phyloP scores from a whole-genome alignment of 805 yeast genomes.

The Pichia eremophila region DNA sequence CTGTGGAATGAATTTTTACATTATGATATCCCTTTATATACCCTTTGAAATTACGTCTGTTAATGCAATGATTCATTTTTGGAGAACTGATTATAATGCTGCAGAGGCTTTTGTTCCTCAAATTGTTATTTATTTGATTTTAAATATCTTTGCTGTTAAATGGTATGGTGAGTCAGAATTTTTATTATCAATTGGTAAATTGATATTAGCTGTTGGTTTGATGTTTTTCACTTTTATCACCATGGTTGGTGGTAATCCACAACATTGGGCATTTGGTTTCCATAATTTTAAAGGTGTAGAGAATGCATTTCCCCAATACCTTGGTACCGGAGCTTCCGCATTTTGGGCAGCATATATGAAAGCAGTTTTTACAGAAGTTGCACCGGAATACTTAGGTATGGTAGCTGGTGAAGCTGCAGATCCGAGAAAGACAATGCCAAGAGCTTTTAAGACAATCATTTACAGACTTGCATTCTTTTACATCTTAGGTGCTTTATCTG shows the following conservation, averaged over 20 bases:
- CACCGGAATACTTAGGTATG: slow-evolving; percentile 81
- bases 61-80: slow-evolving; percentile 67
- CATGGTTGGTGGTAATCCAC: slow-evolving; percentile 85
- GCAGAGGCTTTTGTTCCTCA: slow-evolving; percentile 63
- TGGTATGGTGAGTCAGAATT: slow-evolving; percentile 79
- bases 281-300: slow-evolving; percentile 17
- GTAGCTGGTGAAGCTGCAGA: slow-evolving; percentile 72
- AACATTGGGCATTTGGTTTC: slow-evolving; percentile 33
- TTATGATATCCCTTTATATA: slow-evolving; percentile 64
- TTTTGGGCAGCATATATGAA: slow-evolving; percentile 58
- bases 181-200: slow-evolving; percentile 66
- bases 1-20: slow-evolving; percentile 76
- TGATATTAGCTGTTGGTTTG: slow-evolving; percentile 65
- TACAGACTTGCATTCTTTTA: slow-evolving; percentile 59
- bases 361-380: slow-evolving; percentile 68
- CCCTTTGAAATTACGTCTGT: slow-evolving; percentile 82
- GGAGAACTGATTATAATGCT: slow-evolving; percentile 70
- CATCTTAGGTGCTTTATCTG: slow-evolving; percentile 65
- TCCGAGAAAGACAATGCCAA: slow-evolving; percentile 56
- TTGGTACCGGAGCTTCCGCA: slow-evolving; percentile 52
- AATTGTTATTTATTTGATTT: slow-evolving; percentile 48
- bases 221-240: slow-evolving; percentile 67
- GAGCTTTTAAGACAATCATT: slow-evolving; percentile 69
- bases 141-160: slow-evolving; percentile 65
- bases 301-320: slow-evolving; percentile 45